Evolutionary conservation across 805 yeast genomes (phyloP), one percentile per base, ranked within the genome.

Genomic region (Lipomyces starkeyi): DNA sequence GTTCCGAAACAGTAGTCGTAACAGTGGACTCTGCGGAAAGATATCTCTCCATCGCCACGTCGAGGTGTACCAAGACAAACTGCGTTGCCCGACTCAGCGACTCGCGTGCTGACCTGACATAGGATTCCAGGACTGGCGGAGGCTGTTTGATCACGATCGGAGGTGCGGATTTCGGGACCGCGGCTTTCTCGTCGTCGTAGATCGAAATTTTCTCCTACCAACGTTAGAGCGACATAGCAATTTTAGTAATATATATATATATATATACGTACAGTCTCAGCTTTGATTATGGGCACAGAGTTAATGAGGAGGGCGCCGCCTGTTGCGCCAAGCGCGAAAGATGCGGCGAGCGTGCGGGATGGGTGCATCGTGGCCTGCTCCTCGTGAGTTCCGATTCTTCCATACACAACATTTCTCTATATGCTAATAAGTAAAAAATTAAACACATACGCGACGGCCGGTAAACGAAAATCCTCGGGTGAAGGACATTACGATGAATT

Each of bases 11-110:
- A 0, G 94, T 88, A 37, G 82, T 76, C 8, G 91, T 84, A 61
- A 90, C 87, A 65, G 83, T 80, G 74, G 88, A 84, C 80, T 91
- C 97, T 3, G 84, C 83, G 29, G 80, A 77, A 73, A 87, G 84
- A 73, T 86, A 88, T 60, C 81, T 80, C 52, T 82, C 75, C 64
- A 88, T 83, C 7, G 83, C 82, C 20, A 79, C 79, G 70, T 87
- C 84, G 63, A 86, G 35, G 77, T 79, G 72, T 5, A 67, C 66
- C 14, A 49, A 37, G 14, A 56, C 59, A 22, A 68, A 70, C 2
- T 52, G 14, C 22, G 34, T 29, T 6, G 71, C 79, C 59, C 75
- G 78, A 40, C 72, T 79, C 9, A 82, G 80, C 14, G 80, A 80
- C 29, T 61, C 61, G 20, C 72, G 65, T 7, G 58, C 66, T 0